Base-by-base conservation (phyloP, 139 green algal genomes). In the Pseudopediastrum boryanum region DNA sequence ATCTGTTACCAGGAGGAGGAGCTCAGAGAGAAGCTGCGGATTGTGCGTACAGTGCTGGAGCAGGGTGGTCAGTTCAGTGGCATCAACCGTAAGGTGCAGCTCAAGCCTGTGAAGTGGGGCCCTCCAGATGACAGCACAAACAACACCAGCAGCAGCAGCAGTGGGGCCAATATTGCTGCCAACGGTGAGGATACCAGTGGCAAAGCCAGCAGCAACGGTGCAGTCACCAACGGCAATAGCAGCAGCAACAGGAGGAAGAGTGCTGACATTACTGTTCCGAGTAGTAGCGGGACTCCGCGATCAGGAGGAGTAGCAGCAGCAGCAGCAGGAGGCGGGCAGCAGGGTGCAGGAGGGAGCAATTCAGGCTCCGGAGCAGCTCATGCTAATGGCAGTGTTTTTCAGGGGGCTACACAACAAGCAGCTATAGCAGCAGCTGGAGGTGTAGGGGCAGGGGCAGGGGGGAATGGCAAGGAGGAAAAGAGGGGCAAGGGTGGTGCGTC, bases 41-140 rank as follows among this genome's bases (percentile, higher is more conserved):
- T 98, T 51, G 89, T 89, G 77, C 92, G 89, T 80, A 97, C 89
- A 9, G 92, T 96, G 68, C 82, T 92, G 50, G 85, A 90, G 77
- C 81, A 84, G 68, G 85, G 81, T 29, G 87, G 83, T 38, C 86
- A 92, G 65, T 98, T 98, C 88, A 90, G 86, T 23, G 94, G 96
- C 58, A 95, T 99, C 83, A 99, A 99, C 81, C 88, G 96, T 38
- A 99, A 99, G 90, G 96, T 97, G 48, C 95, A 99, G 90, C 81
- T 99, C 36, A 99, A 99, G 86, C 95, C 95, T 21, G 79, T 92
- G 33, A 76, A 76, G 69, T 95, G 86, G 85, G 19, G 58, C 13
- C 19, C 19, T 27, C 58, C 19, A 13, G 58, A n/a, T n/a, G n/a
- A n/a, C n/a, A n/a, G n/a, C n/a, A n/a, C n/a, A n/a, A n/a, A n/a